A percentile compares a stretch with the other conserved stretches of the same genome.
phyloP scores from a whole-genome alignment of 2,329 filamentous ascomycete species.

The Colletotrichum sp. region DNA sequence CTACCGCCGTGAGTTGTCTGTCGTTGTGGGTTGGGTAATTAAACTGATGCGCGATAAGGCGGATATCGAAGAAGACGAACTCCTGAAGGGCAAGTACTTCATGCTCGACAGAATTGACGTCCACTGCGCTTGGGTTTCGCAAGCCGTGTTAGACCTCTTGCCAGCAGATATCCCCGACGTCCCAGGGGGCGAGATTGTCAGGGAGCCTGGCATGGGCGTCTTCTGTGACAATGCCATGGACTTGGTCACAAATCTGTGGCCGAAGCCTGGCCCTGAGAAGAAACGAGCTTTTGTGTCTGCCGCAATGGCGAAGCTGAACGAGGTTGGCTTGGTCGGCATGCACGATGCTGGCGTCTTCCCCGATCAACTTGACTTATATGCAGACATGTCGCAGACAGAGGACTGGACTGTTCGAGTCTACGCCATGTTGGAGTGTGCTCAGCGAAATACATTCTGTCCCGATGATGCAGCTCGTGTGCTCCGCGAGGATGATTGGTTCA shows the following conservation, averaged over 20 bases:
- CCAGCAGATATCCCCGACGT: constrained; percentile 55
- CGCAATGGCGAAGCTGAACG: constrained; percentile 68
- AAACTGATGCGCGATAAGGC: constrained; percentile 4
- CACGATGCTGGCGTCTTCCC: constrained; percentile 71
- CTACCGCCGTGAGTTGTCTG: constrained; percentile 58
- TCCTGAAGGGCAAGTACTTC: constrained; percentile 62
- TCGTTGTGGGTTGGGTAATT: neutral
- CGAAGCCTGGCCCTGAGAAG: constrained; percentile 56
- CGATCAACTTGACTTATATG: constrained; percentile 58
- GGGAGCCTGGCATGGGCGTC: constrained; percentile 67
- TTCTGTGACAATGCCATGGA: constrained; percentile 80
- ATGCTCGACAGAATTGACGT: constrained; percentile 75
- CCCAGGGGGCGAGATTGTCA: constrained; percentile 68
- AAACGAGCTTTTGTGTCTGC: constrained; percentile 61
- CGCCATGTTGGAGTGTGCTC: constrained; percentile 70
- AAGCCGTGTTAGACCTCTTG: constrained; percentile 66
- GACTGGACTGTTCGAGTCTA: constrained; percentile 70
- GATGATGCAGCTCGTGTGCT: constrained; percentile 49
- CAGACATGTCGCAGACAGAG: constrained; percentile 49
- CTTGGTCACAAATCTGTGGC: constrained; percentile 60
- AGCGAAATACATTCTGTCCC: constrained; percentile 69
- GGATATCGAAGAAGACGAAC: constrained; percentile 58
- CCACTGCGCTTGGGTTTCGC: constrained; percentile 74
- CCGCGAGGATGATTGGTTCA: constrained; percentile 56
- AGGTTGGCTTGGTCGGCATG: constrained; percentile 70